These are phyloP conservation scores for Hyphopichia buzzinii DNA, from an alignment of 1,139 yeast species.

Conservation along the genomic window DNA sequence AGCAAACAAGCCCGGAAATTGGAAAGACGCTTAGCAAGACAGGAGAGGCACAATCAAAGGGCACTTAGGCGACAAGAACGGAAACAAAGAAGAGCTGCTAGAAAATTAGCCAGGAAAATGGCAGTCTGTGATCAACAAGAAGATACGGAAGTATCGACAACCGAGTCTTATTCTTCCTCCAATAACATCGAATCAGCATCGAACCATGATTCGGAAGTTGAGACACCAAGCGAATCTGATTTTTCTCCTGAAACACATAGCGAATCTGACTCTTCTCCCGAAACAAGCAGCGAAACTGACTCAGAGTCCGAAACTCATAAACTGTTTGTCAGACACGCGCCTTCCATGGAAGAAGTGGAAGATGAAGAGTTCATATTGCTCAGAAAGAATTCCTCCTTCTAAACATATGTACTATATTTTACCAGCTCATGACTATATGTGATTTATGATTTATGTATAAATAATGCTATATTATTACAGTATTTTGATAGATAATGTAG, in stretches of 20 bases:
- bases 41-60: not conserved
- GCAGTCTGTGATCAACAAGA: not conserved
- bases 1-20: not conserved
- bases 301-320: not conserved
- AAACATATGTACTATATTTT: not conserved
- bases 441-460: not conserved
- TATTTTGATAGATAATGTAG: too few relatives aligned
- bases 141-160: too few relatives aligned
- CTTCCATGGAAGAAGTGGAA: conserved; percentile 25
- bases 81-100: not conserved
- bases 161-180: too few relatives aligned
- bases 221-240: conserved; percentile 3
- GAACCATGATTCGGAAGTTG: not conserved
- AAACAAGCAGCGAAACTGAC: not conserved
- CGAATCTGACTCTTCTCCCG: conserved; percentile 1
- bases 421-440: not conserved
- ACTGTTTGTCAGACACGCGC: not conserved
- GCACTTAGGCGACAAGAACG: not conserved
- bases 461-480: too few relatives aligned
- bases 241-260: conserved; percentile 3
- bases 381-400: too few relatives aligned
- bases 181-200: not conserved
- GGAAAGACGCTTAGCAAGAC: not conserved
- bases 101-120: not conserved
- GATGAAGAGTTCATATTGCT: conserved; percentile 35